Evolutionary conservation across 2,329 filamentous ascomycete genomes (phyloP), one percentile per base, ranked within the genome.

Genomic region (Fusarium abutilonis): DNA sequence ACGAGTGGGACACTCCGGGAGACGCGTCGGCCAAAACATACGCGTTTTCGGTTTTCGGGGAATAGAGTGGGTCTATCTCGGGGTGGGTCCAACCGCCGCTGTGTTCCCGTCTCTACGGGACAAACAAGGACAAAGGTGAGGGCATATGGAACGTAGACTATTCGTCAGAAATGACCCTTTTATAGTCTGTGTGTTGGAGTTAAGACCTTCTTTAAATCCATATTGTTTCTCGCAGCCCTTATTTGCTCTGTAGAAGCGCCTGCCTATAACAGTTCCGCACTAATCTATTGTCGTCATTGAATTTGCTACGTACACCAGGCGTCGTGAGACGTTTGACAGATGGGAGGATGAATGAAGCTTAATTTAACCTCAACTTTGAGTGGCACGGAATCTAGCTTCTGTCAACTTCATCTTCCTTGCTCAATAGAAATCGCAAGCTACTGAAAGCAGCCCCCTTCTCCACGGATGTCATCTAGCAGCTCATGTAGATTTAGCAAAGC

Each of bases 1-100:
- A 58, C 62, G 61, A 46, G 63, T 61, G 63, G 63, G 56, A 64
- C 58, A 44, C 28, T 41, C 63, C 50, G 51, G 63, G 41, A 42
- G 39, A 66, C 63, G 63, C 63, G 63, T 67, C 63, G 63, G 63
- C 28, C 39, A 52, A 52, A 50, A 47, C 32, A 56, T 46, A 64
- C 63, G 63, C 63, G 63, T 58, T 61, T 42, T 39, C 56, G 56
- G 56, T 35, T 58, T 60, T 52, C 63, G 59, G 63, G 11, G 49
- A 13, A 13, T 43, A 7, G 34, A 52, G 51, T 66, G 63, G 63
- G 49, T 38, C 41, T 13, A 6, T 23, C 23, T 34, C 63, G 59
- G 61, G 36, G 62, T 51, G 57, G 62, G 48, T 29, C 56, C 31
- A 38, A 19, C 41, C 8, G 15, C 10, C 26, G 31, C 38, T 53